Evolutionary conservation across 306 rosid species (phyloP).

Genomic region (Vigna hirtella): DNA sequence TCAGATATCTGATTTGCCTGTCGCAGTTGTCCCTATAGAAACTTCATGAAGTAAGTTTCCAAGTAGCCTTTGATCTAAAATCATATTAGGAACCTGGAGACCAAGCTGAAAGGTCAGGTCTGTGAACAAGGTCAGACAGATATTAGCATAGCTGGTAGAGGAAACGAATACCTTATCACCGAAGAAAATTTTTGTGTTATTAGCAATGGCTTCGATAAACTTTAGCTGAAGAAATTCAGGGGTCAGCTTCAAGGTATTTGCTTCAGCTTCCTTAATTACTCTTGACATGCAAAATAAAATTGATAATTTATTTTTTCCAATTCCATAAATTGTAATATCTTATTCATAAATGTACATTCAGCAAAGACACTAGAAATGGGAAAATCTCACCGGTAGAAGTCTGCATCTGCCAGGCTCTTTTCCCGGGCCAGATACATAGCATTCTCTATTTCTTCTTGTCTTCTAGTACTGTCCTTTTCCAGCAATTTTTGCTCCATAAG

Average conservation of each 20-base stretch:
- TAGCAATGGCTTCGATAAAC: slow-evolving; percentile 83
- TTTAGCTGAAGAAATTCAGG: slow-evolving; percentile 89
- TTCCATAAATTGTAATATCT: background rate
- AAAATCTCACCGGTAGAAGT: slow-evolving; percentile 70
- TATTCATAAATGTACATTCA: slow-evolving; percentile 1
- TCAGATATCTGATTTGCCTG: slow-evolving; percentile 40
- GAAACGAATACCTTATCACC: slow-evolving; percentile 79
- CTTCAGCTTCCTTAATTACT: slow-evolving; percentile 83
- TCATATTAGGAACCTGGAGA: slow-evolving; percentile 82
- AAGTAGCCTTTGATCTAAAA: slow-evolving; percentile 84
- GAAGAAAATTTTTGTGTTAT: slow-evolving; percentile 89
- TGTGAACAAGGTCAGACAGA: background rate
- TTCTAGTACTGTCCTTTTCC: slow-evolving; percentile 77
- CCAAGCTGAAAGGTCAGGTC: slow-evolving; percentile 38
- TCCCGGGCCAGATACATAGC: slow-evolving; percentile 79
- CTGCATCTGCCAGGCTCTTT: slow-evolving; percentile 85
- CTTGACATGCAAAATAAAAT: slow-evolving; percentile 48
- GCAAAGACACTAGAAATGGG: slow-evolving; percentile 4
- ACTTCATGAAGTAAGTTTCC: slow-evolving; percentile 73
- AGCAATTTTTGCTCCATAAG: slow-evolving; percentile 83
- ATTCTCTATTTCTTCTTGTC: slow-evolving; percentile 83
- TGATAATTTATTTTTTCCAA: slow-evolving; percentile 13
- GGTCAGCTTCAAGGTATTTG: slow-evolving; percentile 91
- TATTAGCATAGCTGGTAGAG: slow-evolving; percentile 10
- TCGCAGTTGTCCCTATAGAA: slow-evolving; percentile 41